Conservation (phyloP, 2,329 filamentous ascomycete genomes). For the Aotearoamyces nothofagi region DNA sequence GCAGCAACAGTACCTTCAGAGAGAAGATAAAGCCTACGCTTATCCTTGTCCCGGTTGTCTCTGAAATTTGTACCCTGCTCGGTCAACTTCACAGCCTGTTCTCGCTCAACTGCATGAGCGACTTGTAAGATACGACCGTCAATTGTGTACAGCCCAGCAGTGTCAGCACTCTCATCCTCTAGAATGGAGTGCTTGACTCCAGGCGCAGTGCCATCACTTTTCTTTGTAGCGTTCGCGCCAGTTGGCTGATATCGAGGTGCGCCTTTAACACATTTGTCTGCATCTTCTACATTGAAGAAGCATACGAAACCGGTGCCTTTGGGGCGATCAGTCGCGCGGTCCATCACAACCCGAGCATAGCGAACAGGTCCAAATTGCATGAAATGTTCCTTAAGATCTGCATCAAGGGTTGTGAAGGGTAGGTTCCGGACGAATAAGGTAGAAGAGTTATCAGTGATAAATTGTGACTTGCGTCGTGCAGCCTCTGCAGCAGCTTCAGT, state of each 20-base stretch:
- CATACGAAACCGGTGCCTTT: conserved; percentile 92
- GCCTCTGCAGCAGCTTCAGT: conserved; percentile 22
- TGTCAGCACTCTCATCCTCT: conserved; percentile 72
- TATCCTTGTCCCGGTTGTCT: conserved; percentile 65
- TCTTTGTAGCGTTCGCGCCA: conserved; percentile 19
- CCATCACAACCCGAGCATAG: conserved; percentile 84
- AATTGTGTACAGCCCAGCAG: conserved; percentile 73
- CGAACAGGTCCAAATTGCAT: conserved; percentile 73
- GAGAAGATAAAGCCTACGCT: conserved; percentile 76
- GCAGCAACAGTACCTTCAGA: conserved; percentile 69
- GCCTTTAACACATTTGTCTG: conserved; percentile 56
- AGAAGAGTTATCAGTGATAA: conserved; percentile 46
- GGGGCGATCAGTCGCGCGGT: conserved; percentile 70
- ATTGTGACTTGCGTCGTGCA: conserved; percentile 21
- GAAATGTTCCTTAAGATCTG: conserved; percentile 73
- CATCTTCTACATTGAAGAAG: conserved; percentile 67
- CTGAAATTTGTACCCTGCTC: conserved; percentile 48
- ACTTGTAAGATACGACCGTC: conserved; percentile 80
- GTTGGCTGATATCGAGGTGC: conserved; percentile 46
- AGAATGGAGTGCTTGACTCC: conserved; percentile 65
- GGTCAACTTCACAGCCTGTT: conserved; percentile 62
- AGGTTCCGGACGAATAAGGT: conserved; percentile 91
- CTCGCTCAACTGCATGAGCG: conserved; percentile 69
- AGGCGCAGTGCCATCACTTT: conserved; percentile 20
- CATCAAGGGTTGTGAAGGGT: conserved; percentile 76